Percentiles rank a stretch among this genome's conserved stretches.
Evolutionary conservation across 257 asterid genomes (phyloP).

Genomic region (Solanum raphanifolium): DNA sequence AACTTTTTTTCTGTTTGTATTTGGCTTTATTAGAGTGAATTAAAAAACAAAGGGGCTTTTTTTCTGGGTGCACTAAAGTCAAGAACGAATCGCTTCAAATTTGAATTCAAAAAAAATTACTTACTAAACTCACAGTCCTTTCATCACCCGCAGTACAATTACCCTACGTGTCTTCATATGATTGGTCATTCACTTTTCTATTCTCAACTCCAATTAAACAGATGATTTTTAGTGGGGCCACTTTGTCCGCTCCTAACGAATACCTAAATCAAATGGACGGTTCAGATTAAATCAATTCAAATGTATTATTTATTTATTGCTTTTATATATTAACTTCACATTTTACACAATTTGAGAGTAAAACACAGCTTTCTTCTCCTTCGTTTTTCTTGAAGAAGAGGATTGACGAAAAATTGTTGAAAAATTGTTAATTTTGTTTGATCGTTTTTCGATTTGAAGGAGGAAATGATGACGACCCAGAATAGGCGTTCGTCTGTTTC

Average conservation of each 20-base stretch:
- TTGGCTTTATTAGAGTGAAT: background rate
- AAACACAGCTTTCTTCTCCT: background rate
- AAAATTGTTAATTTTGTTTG: background rate
- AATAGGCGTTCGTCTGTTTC: conserved; percentile 43
- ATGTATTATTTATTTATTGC: conserved; percentile 12
- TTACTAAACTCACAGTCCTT: conserved; percentile 5
- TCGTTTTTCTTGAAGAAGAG: background rate
- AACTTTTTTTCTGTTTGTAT: background rate
- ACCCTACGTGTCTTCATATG: background rate
- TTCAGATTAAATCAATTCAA: conserved; percentile 31
- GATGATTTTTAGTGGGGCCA: conserved; percentile 27
- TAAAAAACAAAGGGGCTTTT: background rate
- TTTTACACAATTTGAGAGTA: background rate
- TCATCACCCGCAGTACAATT: background rate
- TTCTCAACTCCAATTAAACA: conserved; percentile 8
- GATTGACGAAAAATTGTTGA: background rate
- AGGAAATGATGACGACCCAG: conserved; percentile 13
- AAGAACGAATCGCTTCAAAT: conserved; percentile 19
- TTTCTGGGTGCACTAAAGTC: conserved; percentile 4
- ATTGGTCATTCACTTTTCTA: conserved; percentile 6
- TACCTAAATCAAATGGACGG: conserved; percentile 43
- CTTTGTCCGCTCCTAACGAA: conserved; percentile 60
- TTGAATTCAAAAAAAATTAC: conserved; percentile 40
- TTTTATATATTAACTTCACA: conserved; percentile 7
- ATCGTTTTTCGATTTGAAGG: background rate